Evolutionary conservation across 2,329 filamentous ascomycete species (phyloP).

Genomic region (Penicillium brevicompactum): DNA sequence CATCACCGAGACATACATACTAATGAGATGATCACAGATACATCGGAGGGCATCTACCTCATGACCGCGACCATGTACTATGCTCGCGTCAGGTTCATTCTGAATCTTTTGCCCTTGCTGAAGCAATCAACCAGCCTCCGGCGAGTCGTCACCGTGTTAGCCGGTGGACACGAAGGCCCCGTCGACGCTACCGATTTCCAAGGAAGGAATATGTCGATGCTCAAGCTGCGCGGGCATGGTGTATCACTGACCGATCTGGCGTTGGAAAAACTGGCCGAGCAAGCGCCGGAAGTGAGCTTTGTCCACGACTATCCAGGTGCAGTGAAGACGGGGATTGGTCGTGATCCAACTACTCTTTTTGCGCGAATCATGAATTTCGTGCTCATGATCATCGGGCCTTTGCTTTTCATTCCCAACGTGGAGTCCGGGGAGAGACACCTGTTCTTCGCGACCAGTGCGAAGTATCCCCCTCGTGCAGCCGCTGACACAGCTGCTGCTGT

Average conservation of each 20-base stretch:
- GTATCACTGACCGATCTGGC: slow-evolving; percentile 53
- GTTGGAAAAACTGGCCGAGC: slow-evolving; percentile 50
- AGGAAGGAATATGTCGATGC: slow-evolving; percentile 40
- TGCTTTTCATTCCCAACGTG: slow-evolving; percentile 22
- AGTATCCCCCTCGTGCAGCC: slow-evolving; percentile 26
- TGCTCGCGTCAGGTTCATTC: slow-evolving; percentile 58
- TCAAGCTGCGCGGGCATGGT: slow-evolving; percentile 47
- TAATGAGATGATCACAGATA: slow-evolving; percentile 45
- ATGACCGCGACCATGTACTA: slow-evolving; percentile 58
- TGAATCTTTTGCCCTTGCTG: slow-evolving; percentile 61
- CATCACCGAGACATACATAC: too few relatives aligned
- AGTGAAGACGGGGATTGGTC: slow-evolving; percentile 49
- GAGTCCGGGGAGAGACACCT: slow-evolving; percentile 52
- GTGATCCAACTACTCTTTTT: slow-evolving; percentile 3
- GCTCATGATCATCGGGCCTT: slow-evolving; percentile 32
- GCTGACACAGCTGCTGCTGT: slow-evolving; percentile 10
- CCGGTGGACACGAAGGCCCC: slow-evolving; percentile 54
- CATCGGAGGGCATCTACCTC: slow-evolving; percentile 58
- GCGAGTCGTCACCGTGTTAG: slow-evolving; percentile 59
- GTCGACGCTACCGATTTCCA: slow-evolving; percentile 54
- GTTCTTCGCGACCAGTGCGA: slow-evolving; percentile 42
- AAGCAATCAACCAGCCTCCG: slow-evolving; percentile 49
- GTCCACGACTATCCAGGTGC: slow-evolving; percentile 51
- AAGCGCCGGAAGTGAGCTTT: slow-evolving; percentile 53
- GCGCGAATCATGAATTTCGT: slow-evolving; percentile 11